Evolutionary conservation across 1,284 basidiomycete genomes (phyloP), one percentile per base, ranked within the genome.

Genomic region (Naganishia cerealis): DNA sequence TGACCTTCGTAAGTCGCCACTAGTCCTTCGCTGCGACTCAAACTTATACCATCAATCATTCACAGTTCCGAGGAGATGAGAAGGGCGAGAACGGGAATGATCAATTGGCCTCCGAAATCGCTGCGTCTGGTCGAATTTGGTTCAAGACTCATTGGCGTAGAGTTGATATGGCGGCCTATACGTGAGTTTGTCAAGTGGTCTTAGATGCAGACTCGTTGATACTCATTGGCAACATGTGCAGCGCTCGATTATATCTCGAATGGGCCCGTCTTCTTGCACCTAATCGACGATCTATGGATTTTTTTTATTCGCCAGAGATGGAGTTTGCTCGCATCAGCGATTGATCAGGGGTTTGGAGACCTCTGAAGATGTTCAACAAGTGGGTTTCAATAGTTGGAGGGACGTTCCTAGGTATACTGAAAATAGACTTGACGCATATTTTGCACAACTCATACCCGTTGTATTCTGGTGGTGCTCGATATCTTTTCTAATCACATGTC

Each of bases 101-200:
- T 26, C 72, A 70, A 3, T 68, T 81, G n/a, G 82, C 81, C 0
- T 68, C 75, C 46, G 71, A 76, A 57, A 82, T 83, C 15, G 82
- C 78, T 8, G 55, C 63, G 8, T 74, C 74, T 18, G 82, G 81
- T 1, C 72, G 74, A 52, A 68, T 76, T n/a, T 83, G 81, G 79
- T 74, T 78, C 0, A 57, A 71, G 50, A 72, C 73, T 9, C 72
- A 78, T 66, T 82, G 80, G 79, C 73, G 79, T 43, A 71, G 71
- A 38, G 76, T 75, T 38, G 78, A 80, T 68, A 80, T 80, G 78
- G 72, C 72, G 24, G 77, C 77, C 8, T 80, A 79, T 67, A 74
- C 74, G 67, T 67, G 55, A 65, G 55, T 68, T 6, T 18, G 12
- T 24, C n/a, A 3, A n/a, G n/a, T 54, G 1, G 4, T 33, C n/a